Evolutionary conservation across 31 red algal species (phyloP).

Genomic region (Endocladia muricata): DNA sequence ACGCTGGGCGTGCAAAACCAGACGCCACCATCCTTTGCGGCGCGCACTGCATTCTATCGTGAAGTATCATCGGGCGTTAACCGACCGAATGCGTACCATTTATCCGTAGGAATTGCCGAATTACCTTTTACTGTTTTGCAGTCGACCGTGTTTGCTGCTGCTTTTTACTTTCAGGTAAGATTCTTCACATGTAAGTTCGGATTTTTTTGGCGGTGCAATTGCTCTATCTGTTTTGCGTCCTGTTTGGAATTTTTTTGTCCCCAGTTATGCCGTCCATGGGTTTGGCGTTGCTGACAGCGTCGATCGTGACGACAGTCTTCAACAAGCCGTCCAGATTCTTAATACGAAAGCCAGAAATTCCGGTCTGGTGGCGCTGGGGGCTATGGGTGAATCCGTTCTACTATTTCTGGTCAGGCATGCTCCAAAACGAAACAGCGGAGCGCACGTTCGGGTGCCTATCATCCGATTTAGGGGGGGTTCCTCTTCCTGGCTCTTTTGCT

Average conservation of each 20-base stretch:
- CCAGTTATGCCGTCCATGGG: slow-evolving; percentile 40
- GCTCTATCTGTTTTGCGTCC: slow-evolving; percentile 53
- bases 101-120: slow-evolving; percentile 70
- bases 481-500: slow-evolving; percentile 25
- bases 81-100: slow-evolving; percentile 34
- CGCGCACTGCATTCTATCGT: slow-evolving; percentile 75
- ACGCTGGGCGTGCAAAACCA: slow-evolving; percentile 58
- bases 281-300: slow-evolving; percentile 54
- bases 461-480: slow-evolving; percentile 25
- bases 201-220: slow-evolving; percentile 57
- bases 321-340: slow-evolving; percentile 79
- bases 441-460: slow-evolving; percentile 59
- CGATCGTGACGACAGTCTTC: slow-evolving; percentile 61
- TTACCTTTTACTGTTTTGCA: slow-evolving; percentile 65
- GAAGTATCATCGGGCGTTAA: slow-evolving; percentile 83
- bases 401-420: slow-evolving; percentile 64
- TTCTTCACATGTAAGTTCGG: slow-evolving; percentile 40
- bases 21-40: slow-evolving; percentile 47
- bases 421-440: slow-evolving; percentile 52
- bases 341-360: slow-evolving; percentile 55
- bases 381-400: slow-evolving; percentile 80
- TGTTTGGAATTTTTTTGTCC: slow-evolving; percentile 64
- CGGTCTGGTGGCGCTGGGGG: slow-evolving; percentile 76
- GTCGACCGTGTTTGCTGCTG: slow-evolving; percentile 36
- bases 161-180: slow-evolving; percentile 76